phyloP scores from a whole-genome alignment of 192 early-diverging fungal genomes.

The Podila minutissima region DNA sequence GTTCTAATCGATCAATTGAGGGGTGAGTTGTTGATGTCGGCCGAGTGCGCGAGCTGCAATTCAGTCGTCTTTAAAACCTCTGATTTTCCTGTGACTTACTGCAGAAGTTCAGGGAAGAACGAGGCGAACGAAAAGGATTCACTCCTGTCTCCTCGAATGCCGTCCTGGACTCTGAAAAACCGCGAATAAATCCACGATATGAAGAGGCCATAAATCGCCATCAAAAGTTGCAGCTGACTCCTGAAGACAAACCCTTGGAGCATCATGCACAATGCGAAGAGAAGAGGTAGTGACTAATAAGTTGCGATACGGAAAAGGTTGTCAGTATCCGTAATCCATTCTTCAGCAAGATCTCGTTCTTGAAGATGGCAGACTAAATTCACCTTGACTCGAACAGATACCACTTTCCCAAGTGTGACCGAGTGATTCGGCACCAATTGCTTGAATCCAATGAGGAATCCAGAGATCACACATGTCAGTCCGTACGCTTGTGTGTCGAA shows the following conservation, averaged over 20 bases:
- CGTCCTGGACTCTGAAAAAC: slow-evolving; percentile 85
- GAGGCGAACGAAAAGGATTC: slow-evolving; percentile 91
- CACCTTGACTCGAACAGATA: slow-evolving; percentile 85
- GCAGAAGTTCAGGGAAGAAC: slow-evolving; percentile 88
- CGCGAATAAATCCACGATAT: slow-evolving; percentile 86
- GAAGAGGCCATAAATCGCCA: slow-evolving; percentile 79
- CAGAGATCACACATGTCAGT: slow-evolving; percentile 73
- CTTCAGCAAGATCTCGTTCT: neutral
- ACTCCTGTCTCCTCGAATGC: slow-evolving; percentile 87
- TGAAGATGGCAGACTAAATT: slow-evolving; percentile 37
- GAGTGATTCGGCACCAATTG: slow-evolving; percentile 89
- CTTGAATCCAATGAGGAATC: slow-evolving; percentile 89
- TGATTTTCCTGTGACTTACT: slow-evolving; percentile 54
- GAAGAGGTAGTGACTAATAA: slow-evolving; percentile 59
- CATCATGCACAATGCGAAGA: slow-evolving; percentile 54
- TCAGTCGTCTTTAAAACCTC: no score
- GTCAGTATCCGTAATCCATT: neutral
- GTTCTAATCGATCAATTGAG: slow-evolving; percentile 47
- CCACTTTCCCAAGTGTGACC: slow-evolving; percentile 68
- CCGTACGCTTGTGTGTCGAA: slow-evolving; percentile 76
- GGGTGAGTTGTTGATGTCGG: no score
- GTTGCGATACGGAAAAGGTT: neutral
- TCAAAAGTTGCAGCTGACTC: slow-evolving; percentile 67
- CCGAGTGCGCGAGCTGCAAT: no score
- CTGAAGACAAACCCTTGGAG: slow-evolving; percentile 54